Percentiles rank a stretch among this genome's conserved stretches.
phyloP scores from a whole-genome alignment of 805 yeast species.

The Hanseniaspora lindneri region DNA sequence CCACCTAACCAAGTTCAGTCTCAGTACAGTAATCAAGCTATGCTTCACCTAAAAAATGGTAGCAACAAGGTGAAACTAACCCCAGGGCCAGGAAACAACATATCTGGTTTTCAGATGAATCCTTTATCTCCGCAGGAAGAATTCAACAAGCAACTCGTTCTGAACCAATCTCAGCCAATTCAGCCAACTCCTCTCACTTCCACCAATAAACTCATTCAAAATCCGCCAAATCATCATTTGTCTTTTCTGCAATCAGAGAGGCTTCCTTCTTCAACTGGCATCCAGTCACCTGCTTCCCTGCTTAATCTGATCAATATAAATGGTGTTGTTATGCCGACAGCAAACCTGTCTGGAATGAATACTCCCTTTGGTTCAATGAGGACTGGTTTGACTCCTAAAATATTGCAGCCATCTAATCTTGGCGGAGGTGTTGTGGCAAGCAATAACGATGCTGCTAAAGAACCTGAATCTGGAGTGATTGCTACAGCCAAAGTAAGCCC shows the following conservation, averaged over 20 bases:
- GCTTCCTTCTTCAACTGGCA: constrained; percentile 11
- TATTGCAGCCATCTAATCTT: constrained; percentile 20
- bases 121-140: constrained; percentile 6
- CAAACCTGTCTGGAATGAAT: constrained; percentile 47
- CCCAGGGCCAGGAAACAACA: background rate
- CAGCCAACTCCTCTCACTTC: background rate
- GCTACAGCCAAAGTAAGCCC: too few relatives aligned
- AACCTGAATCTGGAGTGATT: background rate
- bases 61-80: constrained; percentile 4
- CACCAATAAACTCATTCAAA: background rate
- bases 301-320: constrained; percentile 15
- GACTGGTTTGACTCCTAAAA: constrained; percentile 59
- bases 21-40: background rate
- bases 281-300: constrained; percentile 20
- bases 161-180: background rate
- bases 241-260: constrained; percentile 1
- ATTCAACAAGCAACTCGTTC: constrained; percentile 1
- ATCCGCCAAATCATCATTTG: background rate
- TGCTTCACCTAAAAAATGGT: background rate
- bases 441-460: constrained; percentile 3
- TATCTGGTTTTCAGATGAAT: background rate
- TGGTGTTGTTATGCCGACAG: constrained; percentile 1
- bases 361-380: constrained; percentile 62
- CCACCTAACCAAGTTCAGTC: background rate
- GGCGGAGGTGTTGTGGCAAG: background rate